A percentile compares a stretch with the other conserved stretches of the same genome.
Conservation (phyloP, 495 filamentous ascomycete genomes). For the Acidomyces sp. region DNA sequence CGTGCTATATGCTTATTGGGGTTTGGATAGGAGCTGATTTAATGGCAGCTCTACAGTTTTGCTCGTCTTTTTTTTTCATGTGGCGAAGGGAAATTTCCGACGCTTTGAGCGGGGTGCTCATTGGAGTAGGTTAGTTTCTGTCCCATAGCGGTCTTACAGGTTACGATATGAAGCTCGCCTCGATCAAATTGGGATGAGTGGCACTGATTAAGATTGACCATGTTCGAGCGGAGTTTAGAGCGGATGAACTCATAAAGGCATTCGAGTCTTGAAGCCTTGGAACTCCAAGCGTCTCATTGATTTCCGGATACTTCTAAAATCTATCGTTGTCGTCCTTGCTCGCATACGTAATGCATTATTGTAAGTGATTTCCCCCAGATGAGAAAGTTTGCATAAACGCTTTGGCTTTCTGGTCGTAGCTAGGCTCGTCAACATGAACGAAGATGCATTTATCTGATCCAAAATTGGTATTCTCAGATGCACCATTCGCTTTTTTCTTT, state of each 20-base stretch:
- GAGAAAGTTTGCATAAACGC: slow-evolving; percentile 31
- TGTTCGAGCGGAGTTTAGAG: slow-evolving; percentile 19
- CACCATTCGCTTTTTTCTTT: no score
- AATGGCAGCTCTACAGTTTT: slow-evolving; percentile 20
- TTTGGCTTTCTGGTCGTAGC: slow-evolving; percentile 27
- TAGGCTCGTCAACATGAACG: slow-evolving; percentile 27
- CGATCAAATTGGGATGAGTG: slow-evolving; percentile 22
- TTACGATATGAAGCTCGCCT: slow-evolving; percentile 12
- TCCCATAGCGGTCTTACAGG: not conserved
- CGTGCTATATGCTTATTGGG: slow-evolving; percentile 17
- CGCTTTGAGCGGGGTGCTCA: slow-evolving; percentile 8
- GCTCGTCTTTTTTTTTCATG: slow-evolving; percentile 21
- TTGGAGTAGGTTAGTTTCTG: slow-evolving; percentile 2
- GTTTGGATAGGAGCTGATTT: slow-evolving; percentile 25
- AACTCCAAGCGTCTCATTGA: slow-evolving; percentile 15
- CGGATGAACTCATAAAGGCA: slow-evolving; percentile 26
- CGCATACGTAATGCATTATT: slow-evolving; percentile 24
- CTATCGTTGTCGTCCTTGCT: slow-evolving; percentile 20
- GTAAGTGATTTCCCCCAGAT: slow-evolving; percentile 22
- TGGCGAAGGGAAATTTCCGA: slow-evolving; percentile 26
- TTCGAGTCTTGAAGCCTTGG: slow-evolving; percentile 25
- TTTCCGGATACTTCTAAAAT: slow-evolving; percentile 18
- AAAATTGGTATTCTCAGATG: no score
- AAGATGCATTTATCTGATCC: slow-evolving; percentile 16
- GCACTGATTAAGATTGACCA: slow-evolving; percentile 30